Conservation (phyloP, 345 rosid species). For the Populus ilicifolia region DNA sequence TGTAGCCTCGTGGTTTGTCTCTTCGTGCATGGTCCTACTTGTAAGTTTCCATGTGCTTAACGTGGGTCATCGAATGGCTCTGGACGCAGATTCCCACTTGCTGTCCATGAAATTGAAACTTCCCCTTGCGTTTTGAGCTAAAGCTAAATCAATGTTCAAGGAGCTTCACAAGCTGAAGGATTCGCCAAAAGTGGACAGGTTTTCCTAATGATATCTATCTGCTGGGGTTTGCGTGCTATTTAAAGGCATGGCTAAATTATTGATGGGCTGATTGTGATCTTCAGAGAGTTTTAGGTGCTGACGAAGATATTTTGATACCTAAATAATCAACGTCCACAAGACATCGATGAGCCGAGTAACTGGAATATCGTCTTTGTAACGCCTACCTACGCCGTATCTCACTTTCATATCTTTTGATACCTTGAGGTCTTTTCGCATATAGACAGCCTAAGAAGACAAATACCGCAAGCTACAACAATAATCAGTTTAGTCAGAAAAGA, state of each 20-base stretch:
- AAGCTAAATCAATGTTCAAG: no score
- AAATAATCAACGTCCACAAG: slow-evolving; percentile 9
- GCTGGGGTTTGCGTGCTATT: neutral
- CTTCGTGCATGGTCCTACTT: neutral
- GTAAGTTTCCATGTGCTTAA: slow-evolving; percentile 19
- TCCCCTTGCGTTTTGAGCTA: neutral
- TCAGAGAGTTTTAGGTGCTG: neutral
- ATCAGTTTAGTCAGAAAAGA: no score
- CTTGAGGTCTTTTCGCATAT: neutral
- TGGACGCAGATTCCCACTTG: neutral
- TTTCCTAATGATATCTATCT: neutral
- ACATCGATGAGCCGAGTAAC: neutral
- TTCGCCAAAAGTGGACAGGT: no score
- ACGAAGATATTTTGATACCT: neutral
- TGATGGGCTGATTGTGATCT: neutral
- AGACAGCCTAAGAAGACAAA: neutral
- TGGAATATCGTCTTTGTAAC: neutral
- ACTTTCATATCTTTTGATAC: neutral
- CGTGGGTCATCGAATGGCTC: neutral
- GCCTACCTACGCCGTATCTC: slow-evolving; percentile 3
- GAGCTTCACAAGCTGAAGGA: no score
- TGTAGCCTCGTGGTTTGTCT: slow-evolving; percentile 12
- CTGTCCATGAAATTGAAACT: neutral
- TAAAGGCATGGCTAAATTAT: neutral
- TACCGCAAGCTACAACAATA: neutral